These are phyloP conservation scores for Daldinia concentrica DNA, from an alignment of 495 filamentous ascomycete genomes.

Conservation along the genomic window DNA sequence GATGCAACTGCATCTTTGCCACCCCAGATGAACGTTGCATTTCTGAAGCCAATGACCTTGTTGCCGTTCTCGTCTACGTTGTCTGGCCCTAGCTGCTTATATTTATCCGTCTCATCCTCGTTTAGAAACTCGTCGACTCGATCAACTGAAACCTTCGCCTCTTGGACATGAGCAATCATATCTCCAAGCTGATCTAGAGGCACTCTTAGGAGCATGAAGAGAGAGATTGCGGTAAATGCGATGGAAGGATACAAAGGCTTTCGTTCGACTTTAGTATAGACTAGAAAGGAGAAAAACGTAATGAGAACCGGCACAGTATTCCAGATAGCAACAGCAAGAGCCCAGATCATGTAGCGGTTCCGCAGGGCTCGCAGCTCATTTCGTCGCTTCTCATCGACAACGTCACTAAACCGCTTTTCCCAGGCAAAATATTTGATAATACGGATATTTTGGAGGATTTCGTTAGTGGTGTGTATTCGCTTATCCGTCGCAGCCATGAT, in stretches of 20 bases:
- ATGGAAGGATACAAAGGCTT: constrained; percentile 91
- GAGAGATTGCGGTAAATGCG: constrained; percentile 94
- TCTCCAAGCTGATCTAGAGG: constrained; percentile 97
- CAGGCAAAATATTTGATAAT: constrained; percentile 99
- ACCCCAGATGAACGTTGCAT: constrained; percentile 91
- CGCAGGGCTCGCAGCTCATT: constrained; percentile 82
- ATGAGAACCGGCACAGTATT: constrained; percentile 95
- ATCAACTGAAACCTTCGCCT: constrained; percentile 95
- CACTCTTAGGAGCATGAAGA: constrained; percentile 94
- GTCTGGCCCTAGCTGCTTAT: constrained; percentile 77
- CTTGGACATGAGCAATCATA: constrained; percentile 98
- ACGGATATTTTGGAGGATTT: constrained; percentile 95
- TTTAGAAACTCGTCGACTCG: constrained; percentile 94
- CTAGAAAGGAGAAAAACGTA: constrained; percentile 92
- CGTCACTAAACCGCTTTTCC: constrained; percentile 89
- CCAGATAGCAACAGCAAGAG: constrained; percentile 91
- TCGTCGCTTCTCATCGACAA: constrained; percentile 86
- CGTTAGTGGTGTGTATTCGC: constrained; percentile 95
- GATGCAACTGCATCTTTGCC: constrained; percentile 67
- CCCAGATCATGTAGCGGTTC: constrained; percentile 88
- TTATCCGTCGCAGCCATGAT: constrained; percentile 97
- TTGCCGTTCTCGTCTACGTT: constrained; percentile 67
- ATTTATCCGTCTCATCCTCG: constrained; percentile 97
- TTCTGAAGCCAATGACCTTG: constrained; percentile 80
- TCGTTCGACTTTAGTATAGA: constrained; percentile 91